Evolutionary conservation across 306 rosid genomes (phyloP).

Genomic region (Cicer bijugum): DNA sequence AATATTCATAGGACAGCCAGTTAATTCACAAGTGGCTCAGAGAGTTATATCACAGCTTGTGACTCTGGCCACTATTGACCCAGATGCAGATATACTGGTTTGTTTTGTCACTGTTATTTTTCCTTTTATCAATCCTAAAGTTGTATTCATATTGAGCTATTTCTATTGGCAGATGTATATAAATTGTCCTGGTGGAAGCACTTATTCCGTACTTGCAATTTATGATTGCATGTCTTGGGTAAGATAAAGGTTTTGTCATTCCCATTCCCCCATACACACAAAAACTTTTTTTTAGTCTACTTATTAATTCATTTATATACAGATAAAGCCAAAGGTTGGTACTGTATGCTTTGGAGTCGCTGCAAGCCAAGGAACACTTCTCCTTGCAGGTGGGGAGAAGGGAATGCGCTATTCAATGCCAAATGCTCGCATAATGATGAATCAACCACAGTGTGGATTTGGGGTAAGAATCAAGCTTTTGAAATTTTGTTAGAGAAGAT

Average conservation of each 20-base stretch:
- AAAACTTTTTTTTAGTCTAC: not conserved
- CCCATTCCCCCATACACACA: not conserved
- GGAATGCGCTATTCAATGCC: slow-evolving; percentile 99
- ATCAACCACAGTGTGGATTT: slow-evolving; percentile 94
- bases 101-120: slow-evolving; percentile 36
- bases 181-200: slow-evolving; percentile 97
- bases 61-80: slow-evolving; percentile 85
- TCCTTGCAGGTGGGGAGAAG: slow-evolving; percentile 98
- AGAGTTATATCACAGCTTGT: slow-evolving; percentile 96
- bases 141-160: slow-evolving; percentile 36
- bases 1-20: slow-evolving; percentile 91
- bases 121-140: not conserved
- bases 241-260: slow-evolving; percentile 41
- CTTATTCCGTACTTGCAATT: slow-evolving; percentile 87
- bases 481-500: slow-evolving; percentile 31
- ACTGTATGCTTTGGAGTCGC: slow-evolving; percentile 93
- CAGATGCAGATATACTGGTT: slow-evolving; percentile 84
- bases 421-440: slow-evolving; percentile 94
- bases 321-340: slow-evolving; percentile 99
- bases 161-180: slow-evolving; percentile 69
- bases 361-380: slow-evolving; percentile 97
- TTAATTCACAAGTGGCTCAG: slow-evolving; percentile 85
- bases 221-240: slow-evolving; percentile 99
- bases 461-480: slow-evolving; percentile 64
- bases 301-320: slow-evolving; percentile 40